phyloP scores from a whole-genome alignment of 805 yeast species.

The Dipodascus albidus region DNA sequence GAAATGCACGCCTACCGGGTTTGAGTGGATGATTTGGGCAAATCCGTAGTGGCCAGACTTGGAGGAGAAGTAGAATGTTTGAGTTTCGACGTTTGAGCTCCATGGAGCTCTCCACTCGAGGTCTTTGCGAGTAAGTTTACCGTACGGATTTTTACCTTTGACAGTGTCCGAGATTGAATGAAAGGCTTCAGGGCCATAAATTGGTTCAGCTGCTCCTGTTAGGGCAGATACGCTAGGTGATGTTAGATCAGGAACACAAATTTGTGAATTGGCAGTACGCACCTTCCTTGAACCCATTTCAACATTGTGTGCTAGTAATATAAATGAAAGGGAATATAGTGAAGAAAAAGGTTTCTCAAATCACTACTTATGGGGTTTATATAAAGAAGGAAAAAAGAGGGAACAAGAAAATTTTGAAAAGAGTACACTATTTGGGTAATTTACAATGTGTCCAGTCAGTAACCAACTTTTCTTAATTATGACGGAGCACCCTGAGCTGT shows the following conservation, averaged over 20 bases:
- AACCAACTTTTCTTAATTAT: too few species aligned
- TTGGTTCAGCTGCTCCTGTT: slow-evolving; percentile 96
- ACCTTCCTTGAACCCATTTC: slow-evolving; percentile 70
- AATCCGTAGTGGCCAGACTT: slow-evolving; percentile 63
- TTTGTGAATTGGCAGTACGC: slow-evolving; percentile 14
- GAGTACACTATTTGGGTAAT: neutral
- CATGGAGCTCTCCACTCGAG: slow-evolving; percentile 64
- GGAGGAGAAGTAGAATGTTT: slow-evolving; percentile 75
- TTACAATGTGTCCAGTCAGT: too few species aligned
- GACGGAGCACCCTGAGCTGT: too few species aligned
- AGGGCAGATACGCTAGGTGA: slow-evolving; percentile 64
- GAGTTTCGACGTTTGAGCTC: slow-evolving; percentile 90
- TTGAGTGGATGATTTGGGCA: slow-evolving; percentile 91
- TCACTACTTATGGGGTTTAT: neutral
- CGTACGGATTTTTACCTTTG: slow-evolving; percentile 43
- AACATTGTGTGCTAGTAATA: slow-evolving; percentile 33
- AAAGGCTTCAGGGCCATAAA: slow-evolving; percentile 86
- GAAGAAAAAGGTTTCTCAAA: too few species aligned
- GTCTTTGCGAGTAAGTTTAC: slow-evolving; percentile 53
- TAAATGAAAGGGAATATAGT: neutral
- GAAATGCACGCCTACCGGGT: slow-evolving; percentile 67
- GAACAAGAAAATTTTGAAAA: neutral
- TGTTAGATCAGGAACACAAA: neutral
- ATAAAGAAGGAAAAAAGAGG: neutral
- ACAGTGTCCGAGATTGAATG: slow-evolving; percentile 66